Evolutionary conservation across 2,329 filamentous ascomycete species (phyloP).

Genomic region (Penicillium sp.): DNA sequence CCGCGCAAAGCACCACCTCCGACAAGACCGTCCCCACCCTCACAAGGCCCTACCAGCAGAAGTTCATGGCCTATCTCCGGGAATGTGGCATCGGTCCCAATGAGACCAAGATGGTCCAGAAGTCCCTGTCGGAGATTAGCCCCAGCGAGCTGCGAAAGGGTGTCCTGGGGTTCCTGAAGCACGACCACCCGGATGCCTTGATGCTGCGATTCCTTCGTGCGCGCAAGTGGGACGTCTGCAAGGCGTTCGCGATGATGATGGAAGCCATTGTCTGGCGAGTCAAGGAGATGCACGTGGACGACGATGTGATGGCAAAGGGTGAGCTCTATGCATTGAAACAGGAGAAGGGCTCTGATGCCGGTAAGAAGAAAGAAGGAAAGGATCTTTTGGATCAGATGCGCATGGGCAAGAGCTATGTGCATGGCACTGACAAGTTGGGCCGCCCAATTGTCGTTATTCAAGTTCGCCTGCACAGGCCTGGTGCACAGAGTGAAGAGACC

Average conservation of each 20-base stretch:
- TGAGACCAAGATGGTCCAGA: conserved; percentile 74
- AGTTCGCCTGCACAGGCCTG: conserved; percentile 74
- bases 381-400: conserved; percentile 21
- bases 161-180: conserved; percentile 57
- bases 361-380: conserved; percentile 16
- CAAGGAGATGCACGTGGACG: conserved; percentile 78
- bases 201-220: conserved; percentile 82
- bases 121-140: conserved; percentile 69
- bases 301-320: conserved; percentile 73
- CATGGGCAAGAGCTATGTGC: conserved; percentile 21
- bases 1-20: conserved; percentile 33
- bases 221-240: conserved; percentile 94
- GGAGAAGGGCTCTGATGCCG: conserved; percentile 35
- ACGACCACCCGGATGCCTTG: conserved; percentile 69
- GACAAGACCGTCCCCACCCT: conserved; percentile 77
- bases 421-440: conserved; percentile 35
- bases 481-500: conserved; percentile 76
- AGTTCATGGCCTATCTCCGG: conserved; percentile 20
- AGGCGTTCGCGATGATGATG: conserved; percentile 81
- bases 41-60: conserved; percentile 18
- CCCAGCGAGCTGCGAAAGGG: conserved; percentile 74
- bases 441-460: conserved; percentile 79
- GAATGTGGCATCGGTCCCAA: conserved; percentile 19
- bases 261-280: conserved; percentile 83
- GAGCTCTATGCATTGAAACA: conserved; percentile 63